Percentiles rank a stretch among this genome's conserved stretches.
Conservation (phyloP, 2,329 filamentous ascomycete species). For the Fusarium udum region DNA sequence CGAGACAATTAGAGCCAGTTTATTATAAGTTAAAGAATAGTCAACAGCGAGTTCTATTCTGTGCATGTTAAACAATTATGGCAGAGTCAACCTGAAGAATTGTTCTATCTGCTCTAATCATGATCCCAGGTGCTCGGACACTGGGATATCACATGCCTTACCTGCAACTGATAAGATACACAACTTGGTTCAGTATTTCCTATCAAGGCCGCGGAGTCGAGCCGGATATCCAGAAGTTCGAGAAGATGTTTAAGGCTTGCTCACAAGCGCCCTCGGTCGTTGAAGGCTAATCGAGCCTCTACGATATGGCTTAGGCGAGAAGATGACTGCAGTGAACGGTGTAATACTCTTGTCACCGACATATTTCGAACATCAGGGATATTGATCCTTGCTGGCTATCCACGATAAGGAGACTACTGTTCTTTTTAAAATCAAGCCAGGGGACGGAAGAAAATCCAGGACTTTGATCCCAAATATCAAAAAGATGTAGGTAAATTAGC, state of each 20-base stretch:
- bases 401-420: not conserved
- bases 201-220: not conserved
- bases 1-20: not conserved
- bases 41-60: not conserved
- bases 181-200: not conserved
- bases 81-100: not conserved
- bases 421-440: not conserved
- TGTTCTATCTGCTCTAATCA: not conserved
- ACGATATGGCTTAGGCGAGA: not conserved
- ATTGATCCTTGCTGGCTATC: not conserved
- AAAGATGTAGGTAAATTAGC: not conserved
- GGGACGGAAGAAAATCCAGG: not conserved
- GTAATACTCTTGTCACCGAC: not conserved
- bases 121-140: not conserved
- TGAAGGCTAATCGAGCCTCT: not conserved
- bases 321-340: not conserved
- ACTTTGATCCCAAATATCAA: not conserved
- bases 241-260: not conserved
- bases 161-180: slow-evolving; percentile 1
- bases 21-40: not conserved
- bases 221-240: not conserved
- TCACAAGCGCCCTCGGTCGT: not conserved
- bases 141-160: not conserved
- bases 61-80: not conserved
- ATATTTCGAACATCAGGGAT: not conserved